Percentiles rank a stretch among this genome's conserved stretches.
These are phyloP conservation scores for Isatis tinctoria DNA, from an alignment of 345 rosid species.

Conservation along the genomic window DNA sequence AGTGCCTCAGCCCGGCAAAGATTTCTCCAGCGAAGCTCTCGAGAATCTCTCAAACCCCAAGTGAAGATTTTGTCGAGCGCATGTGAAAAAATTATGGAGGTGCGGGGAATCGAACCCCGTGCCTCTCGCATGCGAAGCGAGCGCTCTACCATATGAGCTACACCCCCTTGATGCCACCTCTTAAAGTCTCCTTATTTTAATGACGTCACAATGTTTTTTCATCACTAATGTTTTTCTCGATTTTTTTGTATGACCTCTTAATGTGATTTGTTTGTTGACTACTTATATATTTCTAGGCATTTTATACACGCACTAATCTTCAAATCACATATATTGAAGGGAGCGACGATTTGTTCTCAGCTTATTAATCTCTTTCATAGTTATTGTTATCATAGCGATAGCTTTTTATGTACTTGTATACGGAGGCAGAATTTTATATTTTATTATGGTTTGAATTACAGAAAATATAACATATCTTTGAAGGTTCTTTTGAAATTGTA, in stretches of 20 bases:
- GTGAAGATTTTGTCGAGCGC: neutral
- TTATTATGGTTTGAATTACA: too few species aligned
- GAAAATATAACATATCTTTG: too few species aligned
- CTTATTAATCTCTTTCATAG: neutral
- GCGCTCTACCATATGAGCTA: slow-evolving; percentile 67
- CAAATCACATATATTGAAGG: neutral
- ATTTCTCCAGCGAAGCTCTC: slow-evolving; percentile 17
- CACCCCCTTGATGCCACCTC: slow-evolving; percentile 12
- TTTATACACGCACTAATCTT: neutral
- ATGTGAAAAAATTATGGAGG: slow-evolving; percentile 38
- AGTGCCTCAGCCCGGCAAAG: neutral
- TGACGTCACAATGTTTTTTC: neutral
- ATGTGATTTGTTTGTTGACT: neutral
- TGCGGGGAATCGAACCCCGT: slow-evolving; percentile 99
- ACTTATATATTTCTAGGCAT: neutral
- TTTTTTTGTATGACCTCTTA: neutral
- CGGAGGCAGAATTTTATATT: too few species aligned
- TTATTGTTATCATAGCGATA: neutral
- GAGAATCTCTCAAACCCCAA: neutral
- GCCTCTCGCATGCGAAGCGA: slow-evolving; percentile 99
- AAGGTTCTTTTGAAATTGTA: neutral
- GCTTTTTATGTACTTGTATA: too few species aligned
- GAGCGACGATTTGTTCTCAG: neutral
- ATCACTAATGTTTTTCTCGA: neutral
- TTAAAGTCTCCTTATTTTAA: neutral